A percentile compares a stretch with the other conserved stretches of the same genome.
phyloP scores from a whole-genome alignment of 108 stramenopile genomes.

The Nitzschia putrida region DNA sequence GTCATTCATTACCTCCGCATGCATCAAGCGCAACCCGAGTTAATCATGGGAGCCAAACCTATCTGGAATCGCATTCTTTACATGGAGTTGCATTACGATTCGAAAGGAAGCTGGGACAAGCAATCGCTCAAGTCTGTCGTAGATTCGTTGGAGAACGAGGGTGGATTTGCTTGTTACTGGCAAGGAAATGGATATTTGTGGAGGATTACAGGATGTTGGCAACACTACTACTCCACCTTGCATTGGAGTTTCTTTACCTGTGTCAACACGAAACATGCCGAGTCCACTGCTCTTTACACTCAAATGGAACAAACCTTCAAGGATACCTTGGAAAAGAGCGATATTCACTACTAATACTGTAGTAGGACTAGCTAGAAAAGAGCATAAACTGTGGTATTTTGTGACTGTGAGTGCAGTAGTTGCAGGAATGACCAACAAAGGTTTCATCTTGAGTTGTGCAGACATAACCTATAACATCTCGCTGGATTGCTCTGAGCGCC shows the following conservation, averaged over 20 bases:
- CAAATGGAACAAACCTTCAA: conserved; percentile 24
- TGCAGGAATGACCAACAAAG: too few relatives aligned
- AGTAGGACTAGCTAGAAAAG: too few relatives aligned
- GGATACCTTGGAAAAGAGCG: conserved; percentile 11
- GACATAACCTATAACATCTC: too few relatives aligned
- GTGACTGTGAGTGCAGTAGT: too few relatives aligned
- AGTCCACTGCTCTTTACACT: conserved; percentile 3
- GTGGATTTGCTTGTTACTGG: conserved; percentile 51
- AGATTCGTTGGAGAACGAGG: neutral
- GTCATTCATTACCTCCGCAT: conserved; percentile 9
- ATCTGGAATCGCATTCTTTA: conserved; percentile 8
- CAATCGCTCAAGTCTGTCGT: conserved; percentile 5
- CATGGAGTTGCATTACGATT: conserved; percentile 18
- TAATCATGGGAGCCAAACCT: neutral
- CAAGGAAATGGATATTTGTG: conserved; percentile 43
- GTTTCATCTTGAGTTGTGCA: too few relatives aligned
- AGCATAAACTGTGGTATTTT: too few relatives aligned
- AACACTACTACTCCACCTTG: conserved; percentile 41
- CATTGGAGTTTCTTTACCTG: conserved; percentile 67
- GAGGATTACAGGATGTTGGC: conserved; percentile 55
- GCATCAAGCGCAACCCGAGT: neutral
- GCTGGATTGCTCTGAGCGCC: too few relatives aligned
- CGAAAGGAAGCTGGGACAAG: conserved; percentile 3
- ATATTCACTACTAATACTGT: neutral
- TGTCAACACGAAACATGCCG: conserved; percentile 34